Evolutionary conservation across 371 early-diverging fungal genomes (phyloP).

Genomic region (Mucor indicus): DNA sequence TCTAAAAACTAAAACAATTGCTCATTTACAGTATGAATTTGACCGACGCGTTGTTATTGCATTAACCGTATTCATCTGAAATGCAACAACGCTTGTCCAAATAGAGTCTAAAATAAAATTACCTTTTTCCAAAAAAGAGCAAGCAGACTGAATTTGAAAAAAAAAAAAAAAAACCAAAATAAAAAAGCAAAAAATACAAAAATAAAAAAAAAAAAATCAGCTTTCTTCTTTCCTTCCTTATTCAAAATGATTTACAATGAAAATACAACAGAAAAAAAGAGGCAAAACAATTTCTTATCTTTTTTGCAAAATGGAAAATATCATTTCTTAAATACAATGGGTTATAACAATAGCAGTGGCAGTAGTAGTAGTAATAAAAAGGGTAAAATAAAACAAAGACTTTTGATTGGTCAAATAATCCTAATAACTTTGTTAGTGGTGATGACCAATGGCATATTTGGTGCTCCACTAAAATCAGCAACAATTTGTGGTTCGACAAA

Average conservation of each 20-base stretch:
- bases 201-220: too few relatives aligned
- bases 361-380: not conserved
- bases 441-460: conserved; percentile 36
- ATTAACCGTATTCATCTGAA: too few relatives aligned
- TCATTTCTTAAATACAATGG: conserved; percentile 12
- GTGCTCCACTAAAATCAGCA: conserved; percentile 37
- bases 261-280: conserved; percentile 6
- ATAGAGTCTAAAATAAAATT: too few relatives aligned
- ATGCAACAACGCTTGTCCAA: too few relatives aligned
- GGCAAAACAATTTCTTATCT: conserved; percentile 14
- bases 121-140: too few relatives aligned
- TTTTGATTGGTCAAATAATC: not conserved
- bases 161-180: too few relatives aligned
- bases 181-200: too few relatives aligned
- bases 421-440: not conserved
- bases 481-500: conserved; percentile 31
- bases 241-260: conserved; percentile 7
- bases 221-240: too few relatives aligned
- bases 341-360: conserved; percentile 14
- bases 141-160: too few relatives aligned
- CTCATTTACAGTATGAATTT: too few relatives aligned
- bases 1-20: too few relatives aligned
- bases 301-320: conserved; percentile 15
- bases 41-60: too few relatives aligned
- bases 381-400: not conserved